A percentile compares a stretch with the other conserved stretches of the same genome.
phyloP scores from a whole-genome alignment of 305 asterid species.

The Plantago lanceolata region DNA sequence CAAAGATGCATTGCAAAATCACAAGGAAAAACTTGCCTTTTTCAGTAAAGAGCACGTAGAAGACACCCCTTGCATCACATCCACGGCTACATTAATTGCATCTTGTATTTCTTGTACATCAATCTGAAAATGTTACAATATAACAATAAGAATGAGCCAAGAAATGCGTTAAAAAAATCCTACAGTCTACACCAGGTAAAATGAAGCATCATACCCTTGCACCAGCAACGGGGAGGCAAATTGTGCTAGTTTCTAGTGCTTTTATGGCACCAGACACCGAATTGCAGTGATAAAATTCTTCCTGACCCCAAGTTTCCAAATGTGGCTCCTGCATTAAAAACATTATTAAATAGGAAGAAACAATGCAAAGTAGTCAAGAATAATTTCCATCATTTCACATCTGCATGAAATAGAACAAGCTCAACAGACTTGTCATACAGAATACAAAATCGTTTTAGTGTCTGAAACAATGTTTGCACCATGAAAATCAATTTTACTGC shows the following conservation, averaged over 20 bases:
- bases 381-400: neutral
- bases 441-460: neutral
- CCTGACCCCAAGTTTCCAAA: conserved; percentile 47
- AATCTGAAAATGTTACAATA: conserved; percentile 36
- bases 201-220: conserved; percentile 41
- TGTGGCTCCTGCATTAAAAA: conserved; percentile 40
- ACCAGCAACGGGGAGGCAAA: conserved; percentile 55
- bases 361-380: neutral
- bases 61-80: conserved; percentile 57
- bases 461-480: conserved; percentile 2
- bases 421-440: neutral
- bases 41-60: conserved; percentile 43
- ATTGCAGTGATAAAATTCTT: conserved; percentile 41
- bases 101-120: conserved; percentile 47
- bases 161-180: neutral
- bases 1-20: conserved; percentile 2
- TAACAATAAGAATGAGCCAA: neutral
- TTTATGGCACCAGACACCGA: conserved; percentile 46
- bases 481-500: neutral
- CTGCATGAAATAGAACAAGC: neutral
- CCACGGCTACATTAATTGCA: conserved; percentile 55
- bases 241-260: conserved; percentile 51
- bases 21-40: conserved; percentile 35
- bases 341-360: conserved; percentile 15
- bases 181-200: neutral